Base-by-base conservation (phyloP, 805 yeast species). In the Clavispora phyllophila region DNA sequence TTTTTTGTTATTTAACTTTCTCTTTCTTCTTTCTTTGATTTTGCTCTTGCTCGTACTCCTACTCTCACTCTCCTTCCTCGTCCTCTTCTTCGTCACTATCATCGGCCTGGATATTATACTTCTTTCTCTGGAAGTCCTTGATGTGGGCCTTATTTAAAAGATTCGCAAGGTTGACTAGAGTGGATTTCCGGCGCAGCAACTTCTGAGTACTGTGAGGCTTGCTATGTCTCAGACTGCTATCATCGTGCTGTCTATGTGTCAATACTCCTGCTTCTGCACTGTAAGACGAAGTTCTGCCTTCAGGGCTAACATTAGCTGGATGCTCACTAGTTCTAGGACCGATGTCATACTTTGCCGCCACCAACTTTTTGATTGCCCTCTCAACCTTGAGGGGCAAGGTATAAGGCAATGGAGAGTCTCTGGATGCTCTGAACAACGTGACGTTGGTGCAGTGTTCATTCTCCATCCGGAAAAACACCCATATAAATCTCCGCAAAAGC, bases 361-460 rank as follows among this genome's bases (percentile, higher is more conserved):
- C 72, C 45, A 71, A 53, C 37, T 58, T 60, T 37, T 64, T 63
- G 39, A 63, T 65, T 17, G 68, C 71, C 14, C 40, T 56, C 35
- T 59, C 70, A 3, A 76, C 72, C 37, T 53, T 57, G 1, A 42
- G 12, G 3, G 65, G 49, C 1, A 69, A 60, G 2, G 80, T 77
- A 49, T 88, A 91, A 0, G 99, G 99, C 41, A 91, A 65, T 2
- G 91, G 87, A 9, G 87, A 69, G 47, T 91, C 96, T 44, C 95
- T 79, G 9, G 95, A 82, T 0, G 97, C 98, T 49, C 95, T 75
- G 62, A 82, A 86, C 35, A 88, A 66, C 42, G 80, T 81, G 9
- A 89, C 96, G 58, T 91, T 91, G 0, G 97, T 82, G 37, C 90
- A 83, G 62, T 93, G 99, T 62, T 93, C 98, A 63, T 93, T 93